phyloP scores from a whole-genome alignment of 2,329 filamentous ascomycete genomes.

The Neoscytalidium dimidiatum region DNA sequence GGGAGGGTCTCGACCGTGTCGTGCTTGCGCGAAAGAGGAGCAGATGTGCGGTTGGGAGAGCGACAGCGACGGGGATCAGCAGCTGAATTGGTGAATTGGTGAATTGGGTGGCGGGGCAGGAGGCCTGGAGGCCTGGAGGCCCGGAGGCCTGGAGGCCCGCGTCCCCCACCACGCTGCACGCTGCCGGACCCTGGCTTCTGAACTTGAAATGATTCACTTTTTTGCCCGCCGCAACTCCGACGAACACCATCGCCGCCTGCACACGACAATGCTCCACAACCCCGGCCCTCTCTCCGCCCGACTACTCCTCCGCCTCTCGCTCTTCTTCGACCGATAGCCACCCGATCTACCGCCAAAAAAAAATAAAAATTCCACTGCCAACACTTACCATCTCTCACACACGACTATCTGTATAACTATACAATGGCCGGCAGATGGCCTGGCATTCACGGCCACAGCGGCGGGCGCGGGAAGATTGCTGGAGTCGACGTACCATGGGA shows the following conservation, averaged over 20 bases:
- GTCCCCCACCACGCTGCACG: constrained; percentile 14
- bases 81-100: no score
- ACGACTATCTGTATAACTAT: not conserved
- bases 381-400: not conserved
- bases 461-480: constrained; percentile 41
- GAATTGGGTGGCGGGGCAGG: constrained; percentile 13
- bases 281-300: not conserved
- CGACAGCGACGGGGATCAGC: not conserved
- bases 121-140: no score
- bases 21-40: not conserved
- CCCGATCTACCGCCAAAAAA: not conserved
- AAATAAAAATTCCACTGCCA: no score
- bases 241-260: not conserved
- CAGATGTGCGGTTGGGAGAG: not conserved
- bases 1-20: not conserved
- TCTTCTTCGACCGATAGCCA: not conserved
- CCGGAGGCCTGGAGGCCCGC: no score
- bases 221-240: constrained; percentile 10
- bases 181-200: not conserved
- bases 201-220: not conserved
- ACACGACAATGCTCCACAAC: not conserved
- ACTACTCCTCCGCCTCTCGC: not conserved
- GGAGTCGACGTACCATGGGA: constrained; percentile 47
- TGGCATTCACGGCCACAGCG: constrained; percentile 33
- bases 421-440: constrained; percentile 26